Percentiles rank a stretch among this genome's conserved stretches.
Evolutionary conservation across 176 grass and related monocot genomes (phyloP).

Genomic region (Dendrocalamus sinicus): DNA sequence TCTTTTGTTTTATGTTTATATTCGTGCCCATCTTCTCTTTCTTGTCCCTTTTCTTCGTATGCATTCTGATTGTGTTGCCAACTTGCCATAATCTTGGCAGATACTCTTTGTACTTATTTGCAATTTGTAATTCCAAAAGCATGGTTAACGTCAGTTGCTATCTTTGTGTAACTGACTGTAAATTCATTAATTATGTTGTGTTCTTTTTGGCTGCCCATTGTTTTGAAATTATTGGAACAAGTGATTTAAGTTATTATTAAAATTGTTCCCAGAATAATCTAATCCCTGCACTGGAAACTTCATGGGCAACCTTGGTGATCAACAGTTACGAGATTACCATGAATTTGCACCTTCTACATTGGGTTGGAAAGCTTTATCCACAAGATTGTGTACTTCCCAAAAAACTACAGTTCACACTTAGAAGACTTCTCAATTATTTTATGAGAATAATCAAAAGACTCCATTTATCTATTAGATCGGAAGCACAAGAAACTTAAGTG

Average conservation of each 20-base stretch:
- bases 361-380: neutral
- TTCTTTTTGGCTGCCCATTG: neutral
- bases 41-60: neutral
- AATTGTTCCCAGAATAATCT: neutral
- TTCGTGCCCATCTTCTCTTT: neutral
- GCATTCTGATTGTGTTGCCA: neutral
- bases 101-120: neutral
- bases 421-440: neutral
- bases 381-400: neutral
- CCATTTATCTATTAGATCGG: neutral
- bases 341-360: neutral
- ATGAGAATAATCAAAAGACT: neutral
- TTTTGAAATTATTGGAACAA: neutral
- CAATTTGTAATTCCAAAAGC: neutral
- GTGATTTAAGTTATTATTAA: neutral
- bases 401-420: neutral
- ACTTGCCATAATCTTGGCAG: neutral
- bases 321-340: neutral
- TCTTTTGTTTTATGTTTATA: neutral
- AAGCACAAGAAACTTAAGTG: neutral
- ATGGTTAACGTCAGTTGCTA: neutral
- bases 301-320: neutral
- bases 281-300: neutral
- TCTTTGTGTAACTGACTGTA: neutral
- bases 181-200: neutral